Conservation (phyloP, 31 red algal genomes). For the Endocladia muricata region DNA sequence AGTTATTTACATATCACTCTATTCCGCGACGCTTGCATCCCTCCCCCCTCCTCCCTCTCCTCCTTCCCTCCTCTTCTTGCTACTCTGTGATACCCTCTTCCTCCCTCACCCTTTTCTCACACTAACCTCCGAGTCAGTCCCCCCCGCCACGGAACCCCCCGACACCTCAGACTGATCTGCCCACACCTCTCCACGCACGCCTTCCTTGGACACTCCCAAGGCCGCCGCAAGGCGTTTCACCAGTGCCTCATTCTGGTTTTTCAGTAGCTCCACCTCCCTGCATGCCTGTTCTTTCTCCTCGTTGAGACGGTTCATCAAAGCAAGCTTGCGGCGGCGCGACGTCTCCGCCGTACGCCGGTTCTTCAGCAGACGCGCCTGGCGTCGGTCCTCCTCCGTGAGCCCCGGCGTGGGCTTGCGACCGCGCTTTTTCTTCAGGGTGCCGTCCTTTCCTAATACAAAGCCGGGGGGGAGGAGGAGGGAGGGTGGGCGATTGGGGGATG, state of each 20-base stretch:
- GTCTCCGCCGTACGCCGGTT: conserved; percentile 73
- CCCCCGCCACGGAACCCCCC: too few relatives aligned
- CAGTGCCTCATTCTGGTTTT: not conserved
- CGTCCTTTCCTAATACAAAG: conserved; percentile 56
- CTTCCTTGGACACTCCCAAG: not conserved
- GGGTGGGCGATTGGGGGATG: not conserved
- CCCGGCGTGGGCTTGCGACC: conserved; percentile 75
- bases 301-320: conserved; percentile 19
- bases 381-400: conserved; percentile 70
- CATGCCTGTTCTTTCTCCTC: conserved; percentile 21
- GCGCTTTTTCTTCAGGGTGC: conserved; percentile 59
- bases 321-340: conserved; percentile 52
- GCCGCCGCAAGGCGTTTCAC: not conserved
- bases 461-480: conserved; percentile 29
- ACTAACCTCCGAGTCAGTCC: too few relatives aligned
- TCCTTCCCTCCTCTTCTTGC: too few relatives aligned
- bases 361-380: conserved; percentile 64
- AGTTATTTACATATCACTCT: too few relatives aligned
- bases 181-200: too few relatives aligned
- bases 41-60: too few relatives aligned
- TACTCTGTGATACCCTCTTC: too few relatives aligned
- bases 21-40: too few relatives aligned
- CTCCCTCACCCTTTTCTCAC: too few relatives aligned
- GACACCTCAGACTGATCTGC: too few relatives aligned
- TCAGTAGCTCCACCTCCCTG: not conserved